Base-by-base conservation (phyloP, 345 rosid genomes). In the Eucalyptus caleyi region DNA sequence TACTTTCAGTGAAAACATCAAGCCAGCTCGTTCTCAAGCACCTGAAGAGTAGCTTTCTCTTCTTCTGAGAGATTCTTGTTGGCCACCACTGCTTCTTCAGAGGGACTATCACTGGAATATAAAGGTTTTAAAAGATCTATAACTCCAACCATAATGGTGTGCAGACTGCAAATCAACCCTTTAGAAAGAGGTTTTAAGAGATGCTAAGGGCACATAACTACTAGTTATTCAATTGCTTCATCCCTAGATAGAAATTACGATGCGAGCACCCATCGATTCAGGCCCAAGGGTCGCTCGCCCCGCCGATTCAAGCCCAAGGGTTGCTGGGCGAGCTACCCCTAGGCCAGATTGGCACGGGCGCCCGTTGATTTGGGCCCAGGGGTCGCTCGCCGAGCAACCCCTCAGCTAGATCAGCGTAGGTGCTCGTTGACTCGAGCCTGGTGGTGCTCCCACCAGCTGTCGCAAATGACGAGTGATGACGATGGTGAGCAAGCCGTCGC, bases 11-110 rank as follows among this genome's bases (percentile, higher is more conserved):
- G 44, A 69, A 69, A 34, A 69, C 37, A 69, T 69, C 44, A 69
- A 34, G 81, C 81, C 3, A 50, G 18, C 51, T 50, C 3, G 3
- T 50, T 50, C 44, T 21, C 12, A 19, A 90, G 88, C 88, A 96
- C 99, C 96, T 95, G 93, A 92, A 97, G 97, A 86, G 93, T 90
- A 91, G 90, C 89, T 92, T 93, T 95, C 93, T 96, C 96, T 90
- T 96, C 96, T 32, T 93, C 94, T 30, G 97, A 92, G 49, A 97
- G 92, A 90, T 93, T 91, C 50, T 94, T 95, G 72, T 92, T 93
- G 34, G 94, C 94, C 86, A 92, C 21, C 21, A 89, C 42, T 49
- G 94, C 92, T 90, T 94, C 93, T 89, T 94, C 93, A 10, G 92
- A 87, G 89, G 96, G 93, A 86, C 91, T 92, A 47, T 91, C 93